phyloP scores from a whole-genome alignment of 352 stramenopile genomes.

The Albugo laibachii region DNA sequence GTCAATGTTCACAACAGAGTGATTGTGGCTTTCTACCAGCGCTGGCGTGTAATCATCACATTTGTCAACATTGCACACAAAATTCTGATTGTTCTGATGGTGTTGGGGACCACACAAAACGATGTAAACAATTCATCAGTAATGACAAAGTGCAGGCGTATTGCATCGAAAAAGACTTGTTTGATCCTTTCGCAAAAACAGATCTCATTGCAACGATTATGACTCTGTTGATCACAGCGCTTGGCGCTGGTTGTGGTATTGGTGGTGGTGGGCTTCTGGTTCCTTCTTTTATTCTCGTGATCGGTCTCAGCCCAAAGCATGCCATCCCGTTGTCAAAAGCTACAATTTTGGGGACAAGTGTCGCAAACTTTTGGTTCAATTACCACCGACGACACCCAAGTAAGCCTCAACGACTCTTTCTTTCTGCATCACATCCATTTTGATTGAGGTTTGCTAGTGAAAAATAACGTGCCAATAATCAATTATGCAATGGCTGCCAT shows the following conservation, averaged over 20 bases:
- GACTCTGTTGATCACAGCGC: slow-evolving; percentile 62
- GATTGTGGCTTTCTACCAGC: slow-evolving; percentile 65
- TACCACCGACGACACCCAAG: slow-evolving; percentile 81
- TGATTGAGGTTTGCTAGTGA: slow-evolving; percentile 10
- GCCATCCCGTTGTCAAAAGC: slow-evolving; percentile 94
- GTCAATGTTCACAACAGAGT: slow-evolving; percentile 19
- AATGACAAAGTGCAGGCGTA: slow-evolving; percentile 16
- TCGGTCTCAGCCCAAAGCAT: slow-evolving; percentile 85
- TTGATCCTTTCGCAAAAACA: slow-evolving; percentile 43
- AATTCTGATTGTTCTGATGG: slow-evolving; percentile 32
- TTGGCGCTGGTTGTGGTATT: slow-evolving; percentile 82
- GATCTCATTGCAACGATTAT: slow-evolving; percentile 48
- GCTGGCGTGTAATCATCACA: slow-evolving; percentile 36
- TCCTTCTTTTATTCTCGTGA: slow-evolving; percentile 92
- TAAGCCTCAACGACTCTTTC: slow-evolving; percentile 11
- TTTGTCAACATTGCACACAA: slow-evolving; percentile 45
- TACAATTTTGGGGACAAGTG: slow-evolving; percentile 91
- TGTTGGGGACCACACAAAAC: slow-evolving; percentile 25
- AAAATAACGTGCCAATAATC: slow-evolving; percentile 84
- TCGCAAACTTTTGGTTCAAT: slow-evolving; percentile 92
- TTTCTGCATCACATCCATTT: background rate
- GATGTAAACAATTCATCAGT: slow-evolving; percentile 26
- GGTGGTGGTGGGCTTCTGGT: slow-evolving; percentile 92
- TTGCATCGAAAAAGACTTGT: slow-evolving; percentile 71
- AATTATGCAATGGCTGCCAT: slow-evolving; percentile 97